phyloP scores from a whole-genome alignment of 768 basidiomycete genomes.

The Neoboletus magnificus region DNA sequence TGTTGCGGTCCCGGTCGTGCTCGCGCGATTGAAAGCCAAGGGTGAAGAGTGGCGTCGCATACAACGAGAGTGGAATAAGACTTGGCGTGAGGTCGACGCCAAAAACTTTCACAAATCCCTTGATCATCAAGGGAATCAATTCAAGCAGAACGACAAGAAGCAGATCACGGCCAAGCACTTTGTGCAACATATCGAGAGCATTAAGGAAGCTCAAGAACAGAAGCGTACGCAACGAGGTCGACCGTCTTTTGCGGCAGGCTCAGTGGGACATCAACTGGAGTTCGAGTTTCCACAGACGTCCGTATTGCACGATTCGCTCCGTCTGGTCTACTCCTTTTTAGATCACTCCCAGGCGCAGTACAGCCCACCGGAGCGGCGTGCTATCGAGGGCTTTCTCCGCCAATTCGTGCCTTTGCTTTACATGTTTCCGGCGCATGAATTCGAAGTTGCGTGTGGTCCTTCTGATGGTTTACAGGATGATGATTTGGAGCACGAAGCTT shows the following conservation, averaged over 20 bases:
- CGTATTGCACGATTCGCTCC: slow-evolving; percentile 84
- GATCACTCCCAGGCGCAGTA: slow-evolving; percentile 81
- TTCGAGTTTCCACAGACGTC: slow-evolving; percentile 73
- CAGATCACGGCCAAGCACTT: slow-evolving; percentile 81
- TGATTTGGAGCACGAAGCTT: slow-evolving; percentile 27
- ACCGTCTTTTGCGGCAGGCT: slow-evolving; percentile 42
- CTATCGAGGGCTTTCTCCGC: slow-evolving; percentile 82
- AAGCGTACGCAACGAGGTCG: slow-evolving; percentile 25
- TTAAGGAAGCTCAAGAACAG: slow-evolving; percentile 58
- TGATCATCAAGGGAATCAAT: slow-evolving; percentile 92
- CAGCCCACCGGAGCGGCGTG: slow-evolving; percentile 71
- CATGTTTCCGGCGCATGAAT: slow-evolving; percentile 63
- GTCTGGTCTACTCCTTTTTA: slow-evolving; percentile 87
- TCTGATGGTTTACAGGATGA: slow-evolving; percentile 45
- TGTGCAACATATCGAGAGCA: slow-evolving; percentile 70
- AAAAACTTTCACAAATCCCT: slow-evolving; percentile 98
- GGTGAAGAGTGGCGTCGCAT: slow-evolving; percentile 97
- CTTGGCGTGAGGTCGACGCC: slow-evolving; percentile 94
- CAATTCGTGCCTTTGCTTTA: slow-evolving; percentile 81
- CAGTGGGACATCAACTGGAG: slow-evolving; percentile 69
- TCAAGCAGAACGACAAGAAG: slow-evolving; percentile 97
- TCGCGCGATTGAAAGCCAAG: slow-evolving; percentile 84
- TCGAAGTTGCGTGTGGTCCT: slow-evolving; percentile 61
- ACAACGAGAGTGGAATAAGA: slow-evolving; percentile 93
- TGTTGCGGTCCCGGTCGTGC: slow-evolving; percentile 88